Evolutionary conservation across 768 basidiomycete species (phyloP).

Genomic region (Mycena crocata): DNA sequence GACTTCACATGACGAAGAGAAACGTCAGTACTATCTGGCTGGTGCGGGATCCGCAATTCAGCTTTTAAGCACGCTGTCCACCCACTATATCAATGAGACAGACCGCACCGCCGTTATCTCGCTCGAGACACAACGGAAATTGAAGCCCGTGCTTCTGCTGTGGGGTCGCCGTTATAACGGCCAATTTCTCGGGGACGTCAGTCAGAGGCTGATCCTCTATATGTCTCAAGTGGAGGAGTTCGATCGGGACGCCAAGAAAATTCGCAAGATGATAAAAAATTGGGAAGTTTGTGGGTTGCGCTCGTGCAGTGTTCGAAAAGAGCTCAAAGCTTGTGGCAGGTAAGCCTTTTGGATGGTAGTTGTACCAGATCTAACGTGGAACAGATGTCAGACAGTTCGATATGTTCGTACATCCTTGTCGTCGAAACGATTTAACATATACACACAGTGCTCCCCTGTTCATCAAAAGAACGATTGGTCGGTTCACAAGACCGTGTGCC

Average conservation of each 20-base stretch:
- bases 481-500: conserved; percentile 19
- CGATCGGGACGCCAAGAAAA: neutral
- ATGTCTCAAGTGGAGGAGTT: neutral
- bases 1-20: neutral
- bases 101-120: conserved; percentile 18
- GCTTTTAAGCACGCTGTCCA: conserved; percentile 29
- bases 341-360: neutral
- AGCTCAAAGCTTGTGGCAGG: conserved; percentile 24
- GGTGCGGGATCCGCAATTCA: conserved; percentile 18
- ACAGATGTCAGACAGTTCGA: conserved; percentile 29
- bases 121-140: conserved; percentile 6
- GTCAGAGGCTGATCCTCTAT: conserved; percentile 17
- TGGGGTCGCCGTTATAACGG: conserved; percentile 25
- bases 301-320: conserved; percentile 17
- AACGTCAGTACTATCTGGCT: conserved; percentile 14
- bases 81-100: conserved; percentile 14
- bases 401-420: conserved; percentile 13
- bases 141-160: neutral
- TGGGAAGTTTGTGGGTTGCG: conserved; percentile 30
- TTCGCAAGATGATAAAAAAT: conserved; percentile 20
- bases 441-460: conserved; percentile 10
- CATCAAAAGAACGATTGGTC: conserved; percentile 26
- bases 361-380: neutral
- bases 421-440: neutral
- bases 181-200: conserved; percentile 24